Conservation (phyloP, 495 filamentous ascomycete genomes). For the Xylaria curta region DNA sequence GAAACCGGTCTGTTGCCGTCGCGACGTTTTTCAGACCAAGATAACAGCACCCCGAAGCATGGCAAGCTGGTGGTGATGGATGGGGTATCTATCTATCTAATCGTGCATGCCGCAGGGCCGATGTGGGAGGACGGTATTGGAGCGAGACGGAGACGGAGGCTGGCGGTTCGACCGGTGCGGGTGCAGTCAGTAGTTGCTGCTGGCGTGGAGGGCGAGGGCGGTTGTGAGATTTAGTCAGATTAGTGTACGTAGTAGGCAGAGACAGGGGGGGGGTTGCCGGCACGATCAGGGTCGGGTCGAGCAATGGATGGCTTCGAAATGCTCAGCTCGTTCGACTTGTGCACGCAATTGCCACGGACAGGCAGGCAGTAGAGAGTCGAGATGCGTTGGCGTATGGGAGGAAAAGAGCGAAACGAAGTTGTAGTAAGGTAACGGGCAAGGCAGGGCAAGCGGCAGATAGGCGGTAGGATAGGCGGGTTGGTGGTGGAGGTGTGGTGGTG, state of each 20-base stretch:
- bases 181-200: not conserved
- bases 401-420: conserved; percentile 20
- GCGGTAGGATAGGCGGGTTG: not conserved
- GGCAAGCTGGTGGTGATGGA: conserved; percentile 5
- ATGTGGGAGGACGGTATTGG: conserved; percentile 12
- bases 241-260: not conserved
- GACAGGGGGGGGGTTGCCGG: not conserved
- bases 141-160: conserved; percentile 18
- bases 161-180: conserved; percentile 10
- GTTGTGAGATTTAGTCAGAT: not conserved
- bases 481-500: too few species aligned
- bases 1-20: conserved; percentile 16
- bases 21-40: conserved; percentile 6
- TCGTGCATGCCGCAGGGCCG: conserved; percentile 1
- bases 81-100: not conserved
- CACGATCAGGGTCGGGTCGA: conserved; percentile 7
- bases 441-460: conserved; percentile 5
- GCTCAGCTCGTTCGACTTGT: not conserved
- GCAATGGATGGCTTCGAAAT: not conserved
- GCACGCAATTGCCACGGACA: not conserved
- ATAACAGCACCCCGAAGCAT: not conserved
- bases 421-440: not conserved
- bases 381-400: conserved; percentile 14
- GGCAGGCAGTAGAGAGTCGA: not conserved
- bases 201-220: not conserved